A percentile compares a stretch with the other conserved stretches of the same genome.
phyloP scores from a whole-genome alignment of 805 yeast genomes.

The Lipomyces anomalus region DNA sequence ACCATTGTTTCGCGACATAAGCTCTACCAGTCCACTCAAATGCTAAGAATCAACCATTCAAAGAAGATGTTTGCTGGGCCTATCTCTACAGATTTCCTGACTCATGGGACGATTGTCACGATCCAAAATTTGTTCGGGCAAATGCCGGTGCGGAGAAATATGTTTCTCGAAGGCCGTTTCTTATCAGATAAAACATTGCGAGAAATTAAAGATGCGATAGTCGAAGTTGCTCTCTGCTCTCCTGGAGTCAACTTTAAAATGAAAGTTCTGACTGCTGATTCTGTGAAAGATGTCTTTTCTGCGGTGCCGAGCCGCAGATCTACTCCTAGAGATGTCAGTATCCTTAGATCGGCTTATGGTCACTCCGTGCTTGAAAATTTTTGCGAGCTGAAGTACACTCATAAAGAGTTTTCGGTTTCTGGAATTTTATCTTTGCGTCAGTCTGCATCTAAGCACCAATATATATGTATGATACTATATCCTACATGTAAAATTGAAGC shows the following conservation, averaged over 20 bases:
- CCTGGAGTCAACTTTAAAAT: neutral
- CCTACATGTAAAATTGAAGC: neutral
- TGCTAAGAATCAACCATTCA: conserved; percentile 13
- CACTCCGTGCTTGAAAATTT: neutral
- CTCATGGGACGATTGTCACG: conserved; percentile 24
- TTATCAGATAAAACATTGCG: neutral
- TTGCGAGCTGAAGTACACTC: neutral
- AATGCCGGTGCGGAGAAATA: conserved; percentile 27
- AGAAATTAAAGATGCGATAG: conserved; percentile 1
- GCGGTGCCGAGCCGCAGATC: conserved; percentile 3
- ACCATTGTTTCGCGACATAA: conserved; percentile 40
- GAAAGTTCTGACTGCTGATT: neutral
- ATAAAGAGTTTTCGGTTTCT: conserved; percentile 1
- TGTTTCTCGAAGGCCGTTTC: conserved; percentile 1
- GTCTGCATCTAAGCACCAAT: conserved; percentile 8
- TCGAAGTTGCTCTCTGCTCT: conserved; percentile 6
- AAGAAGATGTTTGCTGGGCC: conserved; percentile 5
- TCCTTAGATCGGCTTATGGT: conserved; percentile 6
- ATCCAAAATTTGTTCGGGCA: conserved; percentile 24
- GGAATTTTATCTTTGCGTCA: conserved; percentile 6
- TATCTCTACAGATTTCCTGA: neutral
- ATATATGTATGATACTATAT: conserved; percentile 12
- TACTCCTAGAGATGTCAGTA: neutral
- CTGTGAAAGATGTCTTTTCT: neutral
- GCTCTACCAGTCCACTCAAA: conserved; percentile 17